Evolutionary conservation across 352 stramenopile species (phyloP), one percentile per base, ranked within the genome.

Genomic region (Phytophthora sp.): DNA sequence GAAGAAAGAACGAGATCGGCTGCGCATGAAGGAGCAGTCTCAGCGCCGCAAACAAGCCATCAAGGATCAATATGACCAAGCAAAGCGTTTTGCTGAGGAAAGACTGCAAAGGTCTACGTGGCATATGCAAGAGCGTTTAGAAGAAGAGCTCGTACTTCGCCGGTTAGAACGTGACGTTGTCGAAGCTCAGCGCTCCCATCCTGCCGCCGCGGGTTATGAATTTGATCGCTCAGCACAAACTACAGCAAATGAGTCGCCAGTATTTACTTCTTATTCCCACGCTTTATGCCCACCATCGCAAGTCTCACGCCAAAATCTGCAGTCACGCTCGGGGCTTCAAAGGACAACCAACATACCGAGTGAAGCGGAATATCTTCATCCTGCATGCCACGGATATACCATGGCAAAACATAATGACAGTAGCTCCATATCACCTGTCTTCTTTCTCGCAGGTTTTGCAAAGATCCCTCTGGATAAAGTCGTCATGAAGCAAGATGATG

Each of bases 81-180:
- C 57, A 4, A 62, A 57, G 17, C 53, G 63, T 28, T 52, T 87
- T 18, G 38, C 65, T 8, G 34, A 76, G 23, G 42, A 66, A 3
- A 66, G 77, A 41, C 4, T 43, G 4, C 66, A 53, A 17, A 79
- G 64, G 42, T 68, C 46, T 3, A 51, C 24, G 2, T 89, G 80
- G 81, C 76, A 88, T 21, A 54, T 71, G 27, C 64, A 84, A 18
- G 75, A 78, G 44, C 70, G 68, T 24, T 46, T 72, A 15, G 82
- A 92, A 43, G 83, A 94, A 67, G 82, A 92, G 50, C 68, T 94
- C 8, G 55, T 90, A 17, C 74, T 92, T 42, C 56, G 76, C 26
- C 65, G 80, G 1, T 60, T 91, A 18, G 83, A 92, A 38, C 74
- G 85, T 26, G 86, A 94, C 39, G 32, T 73, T 9, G 74, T 92